Evolutionary conservation across 2,329 filamentous ascomycete species (phyloP).

Genomic region (Colletotrichum gigasporum): DNA sequence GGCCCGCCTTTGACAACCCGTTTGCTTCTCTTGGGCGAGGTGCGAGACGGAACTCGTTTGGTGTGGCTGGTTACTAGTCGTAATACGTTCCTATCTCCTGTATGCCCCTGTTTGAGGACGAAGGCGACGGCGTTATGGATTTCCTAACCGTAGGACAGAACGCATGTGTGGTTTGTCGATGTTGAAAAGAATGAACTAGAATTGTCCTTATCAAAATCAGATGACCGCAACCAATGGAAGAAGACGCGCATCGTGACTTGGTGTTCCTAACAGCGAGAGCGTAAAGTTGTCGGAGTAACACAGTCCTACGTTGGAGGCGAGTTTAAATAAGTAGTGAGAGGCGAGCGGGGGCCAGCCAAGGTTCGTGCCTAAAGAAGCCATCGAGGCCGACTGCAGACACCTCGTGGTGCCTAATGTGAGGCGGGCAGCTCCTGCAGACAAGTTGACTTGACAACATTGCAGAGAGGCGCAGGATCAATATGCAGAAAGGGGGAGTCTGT

Average conservation of each 20-base stretch:
- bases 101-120: not conserved
- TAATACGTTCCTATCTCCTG: not conserved
- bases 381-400: not conserved
- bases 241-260: not conserved
- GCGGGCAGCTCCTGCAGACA: not conserved
- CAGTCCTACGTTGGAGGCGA: not conserved
- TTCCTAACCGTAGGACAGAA: not conserved
- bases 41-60: not conserved
- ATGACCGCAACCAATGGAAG: not conserved
- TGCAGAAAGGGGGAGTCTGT: conserved; percentile 3
- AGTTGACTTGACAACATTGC: conserved; percentile 7
- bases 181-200: not conserved
- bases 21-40: conserved; percentile 26
- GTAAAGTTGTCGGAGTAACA: not conserved
- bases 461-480: conserved; percentile 9
- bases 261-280: not conserved
- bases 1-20: conserved; percentile 20
- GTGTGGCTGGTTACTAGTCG: not conserved
- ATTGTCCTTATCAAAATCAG: not conserved
- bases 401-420: conserved; percentile 17
- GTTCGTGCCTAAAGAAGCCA: conserved; percentile 1
- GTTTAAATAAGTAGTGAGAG: conserved; percentile 10
- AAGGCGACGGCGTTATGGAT: not conserved
- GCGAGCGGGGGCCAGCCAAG: not conserved
- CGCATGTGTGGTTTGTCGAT: not conserved